These are phyloP conservation scores for Rhodotorula sp. DNA, from an alignment of 1,284 basidiomycete species.

Conservation along the genomic window DNA sequence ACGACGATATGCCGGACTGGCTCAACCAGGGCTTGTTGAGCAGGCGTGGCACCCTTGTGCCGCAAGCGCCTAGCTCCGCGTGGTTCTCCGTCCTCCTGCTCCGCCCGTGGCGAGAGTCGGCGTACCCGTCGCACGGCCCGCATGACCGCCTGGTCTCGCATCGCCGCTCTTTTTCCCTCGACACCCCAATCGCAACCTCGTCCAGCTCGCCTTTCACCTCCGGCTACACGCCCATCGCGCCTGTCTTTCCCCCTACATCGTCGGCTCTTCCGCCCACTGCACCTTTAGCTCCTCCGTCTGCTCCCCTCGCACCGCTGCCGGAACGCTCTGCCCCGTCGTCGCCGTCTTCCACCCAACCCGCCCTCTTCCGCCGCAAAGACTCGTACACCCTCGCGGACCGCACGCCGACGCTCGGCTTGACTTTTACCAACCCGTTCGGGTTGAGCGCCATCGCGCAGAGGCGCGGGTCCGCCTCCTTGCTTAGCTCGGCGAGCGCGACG, in stretches of 20 bases:
- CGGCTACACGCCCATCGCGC: background rate
- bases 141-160: background rate
- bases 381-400: slow-evolving; percentile 16
- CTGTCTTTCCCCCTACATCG: background rate
- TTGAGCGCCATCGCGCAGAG: slow-evolving; percentile 2
- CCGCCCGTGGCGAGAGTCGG: slow-evolving; percentile 4
- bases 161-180: slow-evolving; percentile 15
- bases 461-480: background rate
- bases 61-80: background rate
- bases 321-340: background rate
- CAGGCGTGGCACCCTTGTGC: too few species aligned
- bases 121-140: background rate
- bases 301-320: background rate
- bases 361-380: slow-evolving; percentile 10
- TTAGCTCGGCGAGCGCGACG: background rate
- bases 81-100: slow-evolving; percentile 20
- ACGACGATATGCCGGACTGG: background rate
- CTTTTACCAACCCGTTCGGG: slow-evolving; percentile 15
- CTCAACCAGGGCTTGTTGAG: background rate
- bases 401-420: slow-evolving; percentile 26
- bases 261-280: background rate
- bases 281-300: too few species aligned
- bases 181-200: background rate
- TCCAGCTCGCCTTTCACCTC: background rate
- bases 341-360: too few species aligned